Evolutionary conservation across 2,329 filamentous ascomycete genomes (phyloP).

Genomic region (Esteya vermicola): DNA sequence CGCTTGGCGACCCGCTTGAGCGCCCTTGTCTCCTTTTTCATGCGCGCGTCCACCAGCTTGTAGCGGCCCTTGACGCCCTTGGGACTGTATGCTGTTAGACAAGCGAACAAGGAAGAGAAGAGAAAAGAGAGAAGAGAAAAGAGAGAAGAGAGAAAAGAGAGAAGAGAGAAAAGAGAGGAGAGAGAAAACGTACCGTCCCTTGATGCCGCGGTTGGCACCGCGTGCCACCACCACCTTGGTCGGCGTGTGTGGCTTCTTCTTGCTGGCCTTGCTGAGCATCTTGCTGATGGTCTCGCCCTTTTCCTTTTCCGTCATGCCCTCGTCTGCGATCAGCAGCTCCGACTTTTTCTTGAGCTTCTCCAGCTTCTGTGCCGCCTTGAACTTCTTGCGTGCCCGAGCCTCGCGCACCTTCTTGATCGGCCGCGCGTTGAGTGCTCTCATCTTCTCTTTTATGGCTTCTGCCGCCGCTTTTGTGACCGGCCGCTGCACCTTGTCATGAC

Average conservation of each 20-base stretch:
- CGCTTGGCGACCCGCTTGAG: slow-evolving; percentile 68
- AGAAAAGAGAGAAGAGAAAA: not conserved
- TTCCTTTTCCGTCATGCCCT: slow-evolving; percentile 89
- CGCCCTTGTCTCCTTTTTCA: slow-evolving; percentile 92
- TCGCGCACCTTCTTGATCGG: slow-evolving; percentile 99
- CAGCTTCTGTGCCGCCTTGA: slow-evolving; percentile 77
- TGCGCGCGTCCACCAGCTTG: slow-evolving; percentile 86
- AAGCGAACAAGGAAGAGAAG: not conserved
- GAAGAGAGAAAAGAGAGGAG: not conserved
- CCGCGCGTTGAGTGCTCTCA: slow-evolving; percentile 80
- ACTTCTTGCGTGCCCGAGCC: slow-evolving; percentile 92
- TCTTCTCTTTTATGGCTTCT: slow-evolving; percentile 84
- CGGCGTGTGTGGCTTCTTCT: slow-evolving; percentile 73
- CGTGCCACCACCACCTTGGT: slow-evolving; percentile 82
- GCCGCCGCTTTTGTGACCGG: slow-evolving; percentile 89
- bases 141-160: not conserved
- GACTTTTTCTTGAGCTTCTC: slow-evolving; percentile 97
- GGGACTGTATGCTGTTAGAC: slow-evolving; percentile 37
- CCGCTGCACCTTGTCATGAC: slow-evolving; percentile 70
- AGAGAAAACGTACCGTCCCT: slow-evolving; percentile 31
- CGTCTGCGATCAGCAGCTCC: slow-evolving; percentile 76
- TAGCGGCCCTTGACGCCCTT: slow-evolving; percentile 91
- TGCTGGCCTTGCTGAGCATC: slow-evolving; percentile 66
- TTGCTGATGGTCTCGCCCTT: slow-evolving; percentile 76
- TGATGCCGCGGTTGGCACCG: slow-evolving; percentile 71